A percentile compares a stretch with the other conserved stretches of the same genome.
Conservation (phyloP, 108 stramenopile genomes). For the Skeletonema tropicum region DNA sequence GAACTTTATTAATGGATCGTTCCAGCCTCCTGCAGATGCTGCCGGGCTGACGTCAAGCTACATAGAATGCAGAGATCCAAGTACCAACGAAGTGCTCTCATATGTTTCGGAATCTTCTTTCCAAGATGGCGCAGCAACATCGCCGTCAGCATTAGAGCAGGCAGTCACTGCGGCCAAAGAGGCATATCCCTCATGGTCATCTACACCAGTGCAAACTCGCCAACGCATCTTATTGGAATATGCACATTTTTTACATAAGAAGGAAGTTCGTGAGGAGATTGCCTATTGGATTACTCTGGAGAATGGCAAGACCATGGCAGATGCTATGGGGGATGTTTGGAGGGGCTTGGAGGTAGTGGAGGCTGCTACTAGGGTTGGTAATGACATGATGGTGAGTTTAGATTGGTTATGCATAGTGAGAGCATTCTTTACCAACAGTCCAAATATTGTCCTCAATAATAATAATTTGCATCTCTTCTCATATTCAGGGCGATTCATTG, state of each 20-base stretch:
- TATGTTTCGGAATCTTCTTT: conserved; percentile 43
- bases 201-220: conserved; percentile 69
- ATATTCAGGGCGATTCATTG: conserved; percentile 81
- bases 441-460: background rate
- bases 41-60: background rate
- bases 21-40: conserved; percentile 25
- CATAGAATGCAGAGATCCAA: conserved; percentile 61
- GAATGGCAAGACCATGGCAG: conserved; percentile 77
- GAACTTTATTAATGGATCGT: conserved; percentile 63
- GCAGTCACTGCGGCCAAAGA: conserved; percentile 52
- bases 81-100: conserved; percentile 56
- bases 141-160: conserved; percentile 39
- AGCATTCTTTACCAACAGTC: background rate
- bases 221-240: conserved; percentile 72
- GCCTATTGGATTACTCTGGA: conserved; percentile 74
- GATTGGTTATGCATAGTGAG: no score
- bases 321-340: conserved; percentile 93
- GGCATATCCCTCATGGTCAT: conserved; percentile 69
- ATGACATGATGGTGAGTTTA: conserved; percentile 42
- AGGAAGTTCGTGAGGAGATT: conserved; percentile 58
- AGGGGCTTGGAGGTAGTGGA: conserved; percentile 96
- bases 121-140: background rate
- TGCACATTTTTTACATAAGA: conserved; percentile 56
- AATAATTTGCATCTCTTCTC: conserved; percentile 29
- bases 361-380: conserved; percentile 45